A percentile compares a stretch with the other conserved stretches of the same genome.
These are phyloP conservation scores for Nakaseomyces kungkrabaensis DNA, from an alignment of 1,139 yeast genomes.

Conservation along the genomic window DNA sequence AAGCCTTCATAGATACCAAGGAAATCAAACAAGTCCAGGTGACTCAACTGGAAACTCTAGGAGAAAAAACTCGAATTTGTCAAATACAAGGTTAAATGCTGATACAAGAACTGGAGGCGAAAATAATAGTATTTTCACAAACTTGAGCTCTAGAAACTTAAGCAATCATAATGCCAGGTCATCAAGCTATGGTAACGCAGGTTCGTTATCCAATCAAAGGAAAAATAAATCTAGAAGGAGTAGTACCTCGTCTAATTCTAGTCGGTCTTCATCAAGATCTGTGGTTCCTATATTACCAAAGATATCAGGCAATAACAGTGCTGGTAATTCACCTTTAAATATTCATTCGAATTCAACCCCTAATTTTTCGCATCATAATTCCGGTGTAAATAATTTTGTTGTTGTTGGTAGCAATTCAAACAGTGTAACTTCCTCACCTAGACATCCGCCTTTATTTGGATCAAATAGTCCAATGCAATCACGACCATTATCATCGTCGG, in stretches of 20 bases:
- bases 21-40: slow-evolving; percentile 5
- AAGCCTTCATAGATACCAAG: slow-evolving; percentile 1
- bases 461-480: slow-evolving; percentile 19
- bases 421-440: slow-evolving; percentile 26
- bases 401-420: slow-evolving; percentile 8
- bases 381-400: neutral
- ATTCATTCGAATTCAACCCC: slow-evolving; percentile 3
- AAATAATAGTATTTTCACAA: neutral
- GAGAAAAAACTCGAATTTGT: neutral
- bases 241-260: slow-evolving; percentile 25
- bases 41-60: neutral
- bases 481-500: slow-evolving; percentile 15
- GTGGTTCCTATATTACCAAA: slow-evolving; percentile 30
- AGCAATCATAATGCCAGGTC: slow-evolving; percentile 13
- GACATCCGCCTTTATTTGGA: slow-evolving; percentile 10
- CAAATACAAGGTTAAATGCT: neutral
- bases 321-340: slow-evolving; percentile 2
- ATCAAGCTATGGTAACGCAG: neutral
- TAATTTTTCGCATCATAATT: neutral
- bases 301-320: slow-evolving; percentile 17
- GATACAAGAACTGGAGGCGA: neutral
- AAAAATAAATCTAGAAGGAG: slow-evolving; percentile 21
- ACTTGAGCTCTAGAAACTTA: slow-evolving; percentile 9
- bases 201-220: neutral
- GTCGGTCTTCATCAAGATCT: slow-evolving; percentile 26